Evolutionary conservation across 148 eudicot species (phyloP).

Genomic region (Chenopodium quinoa): DNA sequence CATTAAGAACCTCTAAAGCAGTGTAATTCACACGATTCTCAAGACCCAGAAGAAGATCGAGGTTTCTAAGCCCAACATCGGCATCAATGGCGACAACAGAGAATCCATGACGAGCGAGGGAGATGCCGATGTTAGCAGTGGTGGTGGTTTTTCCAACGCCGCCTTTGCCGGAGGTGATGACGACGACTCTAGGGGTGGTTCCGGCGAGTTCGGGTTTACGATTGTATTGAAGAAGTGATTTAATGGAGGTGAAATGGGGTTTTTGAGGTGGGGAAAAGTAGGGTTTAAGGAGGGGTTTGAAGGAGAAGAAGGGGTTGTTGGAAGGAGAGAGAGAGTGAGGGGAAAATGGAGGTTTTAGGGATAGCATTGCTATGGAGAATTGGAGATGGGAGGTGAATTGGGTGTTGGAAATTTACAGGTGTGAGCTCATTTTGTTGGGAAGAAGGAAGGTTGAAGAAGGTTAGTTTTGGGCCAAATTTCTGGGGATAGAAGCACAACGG

Average conservation of each 20-base stretch:
- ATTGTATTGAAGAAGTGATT: conserved; percentile 60
- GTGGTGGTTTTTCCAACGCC: conserved; percentile 98
- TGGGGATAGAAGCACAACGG: too few species aligned
- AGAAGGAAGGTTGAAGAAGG: too few species aligned
- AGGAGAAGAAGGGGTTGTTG: conserved; percentile 10
- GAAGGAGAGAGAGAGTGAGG: conserved; percentile 6
- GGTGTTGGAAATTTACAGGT: background rate
- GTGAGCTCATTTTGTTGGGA: background rate
- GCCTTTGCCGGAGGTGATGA: conserved; percentile 94
- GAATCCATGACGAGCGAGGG: conserved; percentile 89
- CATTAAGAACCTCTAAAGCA: conserved; percentile 82
- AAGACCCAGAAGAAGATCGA: conserved; percentile 85
- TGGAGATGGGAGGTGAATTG: background rate
- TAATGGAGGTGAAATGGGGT: conserved; percentile 5
- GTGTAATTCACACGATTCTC: conserved; percentile 95
- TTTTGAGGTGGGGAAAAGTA: conserved; percentile 11
- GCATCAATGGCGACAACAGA: conserved; percentile 94
- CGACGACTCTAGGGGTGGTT: conserved; percentile 77
- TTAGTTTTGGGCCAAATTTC: too few species aligned
- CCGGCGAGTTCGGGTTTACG: conserved; percentile 86
- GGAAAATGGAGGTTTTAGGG: conserved; percentile 21
- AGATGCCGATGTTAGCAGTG: conserved; percentile 90
- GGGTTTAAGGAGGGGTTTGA: conserved; percentile 22
- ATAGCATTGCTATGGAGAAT: conserved; percentile 18
- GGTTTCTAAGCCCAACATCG: conserved; percentile 93